These are phyloP conservation scores for Xylaria flabelliformis DNA, from an alignment of 495 filamentous ascomycete genomes.

Conservation along the genomic window DNA sequence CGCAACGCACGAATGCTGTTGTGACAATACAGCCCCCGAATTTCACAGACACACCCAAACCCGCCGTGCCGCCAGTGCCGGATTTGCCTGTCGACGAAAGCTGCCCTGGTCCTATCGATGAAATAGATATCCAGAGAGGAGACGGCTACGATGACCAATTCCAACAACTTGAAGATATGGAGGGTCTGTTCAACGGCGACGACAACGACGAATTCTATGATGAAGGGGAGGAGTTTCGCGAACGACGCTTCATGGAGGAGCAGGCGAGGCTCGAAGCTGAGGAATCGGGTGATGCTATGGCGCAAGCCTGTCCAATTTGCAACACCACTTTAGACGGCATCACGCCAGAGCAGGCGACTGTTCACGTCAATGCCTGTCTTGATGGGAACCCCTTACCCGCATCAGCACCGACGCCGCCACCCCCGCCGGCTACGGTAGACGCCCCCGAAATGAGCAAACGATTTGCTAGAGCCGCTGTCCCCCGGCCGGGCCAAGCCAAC, in stretches of 20 bases:
- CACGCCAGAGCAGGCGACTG: slow-evolving; percentile 61
- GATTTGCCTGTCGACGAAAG: slow-evolving; percentile 35
- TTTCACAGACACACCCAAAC: slow-evolving; percentile 16
- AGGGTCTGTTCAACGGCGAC: slow-evolving; percentile 54
- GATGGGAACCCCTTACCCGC: slow-evolving; percentile 74
- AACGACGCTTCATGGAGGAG: slow-evolving; percentile 67
- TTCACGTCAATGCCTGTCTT: slow-evolving; percentile 93
- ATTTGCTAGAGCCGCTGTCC: slow-evolving; percentile 70
- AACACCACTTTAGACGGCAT: slow-evolving; percentile 64
- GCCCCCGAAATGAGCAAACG: slow-evolving; percentile 55
- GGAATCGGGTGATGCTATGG: slow-evolving; percentile 51
- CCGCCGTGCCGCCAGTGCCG: slow-evolving; percentile 32
- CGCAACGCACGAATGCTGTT: slow-evolving; percentile 12
- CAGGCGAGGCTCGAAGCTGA: slow-evolving; percentile 63
- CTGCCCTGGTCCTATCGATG: slow-evolving; percentile 31
- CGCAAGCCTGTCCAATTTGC: slow-evolving; percentile 76
- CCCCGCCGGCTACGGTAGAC: slow-evolving; percentile 40
- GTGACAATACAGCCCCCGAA: slow-evolving; percentile 10
- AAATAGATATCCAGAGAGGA: slow-evolving; percentile 60
- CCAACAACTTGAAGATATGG: slow-evolving; percentile 71
- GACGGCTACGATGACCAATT: slow-evolving; percentile 52
- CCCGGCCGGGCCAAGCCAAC: slow-evolving; percentile 77
- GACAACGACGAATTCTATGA: slow-evolving; percentile 54
- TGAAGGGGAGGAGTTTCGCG: slow-evolving; percentile 67
- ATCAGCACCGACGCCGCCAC: slow-evolving; percentile 35